Conservation (phyloP, 768 basidiomycete species). For the Boletus rufocinnamomeus region DNA sequence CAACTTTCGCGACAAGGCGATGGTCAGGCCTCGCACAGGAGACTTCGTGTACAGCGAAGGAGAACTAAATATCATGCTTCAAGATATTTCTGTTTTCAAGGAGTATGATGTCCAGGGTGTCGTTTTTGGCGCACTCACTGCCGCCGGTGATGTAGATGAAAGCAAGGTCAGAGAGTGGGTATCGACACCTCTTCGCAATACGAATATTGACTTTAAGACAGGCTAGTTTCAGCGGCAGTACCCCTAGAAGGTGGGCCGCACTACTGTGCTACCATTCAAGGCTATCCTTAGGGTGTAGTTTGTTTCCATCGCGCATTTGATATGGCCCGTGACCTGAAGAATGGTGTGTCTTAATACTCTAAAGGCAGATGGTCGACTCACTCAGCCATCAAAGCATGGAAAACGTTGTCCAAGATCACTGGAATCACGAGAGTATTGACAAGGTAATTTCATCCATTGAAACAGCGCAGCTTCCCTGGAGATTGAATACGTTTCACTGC, state of each 20-base stretch:
- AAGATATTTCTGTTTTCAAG: slow-evolving; percentile 68
- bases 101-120: slow-evolving; percentile 59
- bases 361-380: not conserved
- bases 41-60: slow-evolving; percentile 72
- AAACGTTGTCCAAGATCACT: slow-evolving; percentile 52
- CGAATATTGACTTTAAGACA: slow-evolving; percentile 25
- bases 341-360: slow-evolving; percentile 42
- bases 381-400: slow-evolving; percentile 26
- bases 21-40: slow-evolving; percentile 79
- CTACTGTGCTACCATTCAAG: not conserved
- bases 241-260: slow-evolving; percentile 59
- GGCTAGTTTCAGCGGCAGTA: slow-evolving; percentile 56
- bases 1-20: slow-evolving; percentile 47
- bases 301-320: slow-evolving; percentile 83
- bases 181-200: not conserved
- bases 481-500: slow-evolving; percentile 2
- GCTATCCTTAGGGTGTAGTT: slow-evolving; percentile 41
- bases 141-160: slow-evolving; percentile 60
- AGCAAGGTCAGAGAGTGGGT: slow-evolving; percentile 50
- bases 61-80: slow-evolving; percentile 73
- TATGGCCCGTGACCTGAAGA: slow-evolving; percentile 56
- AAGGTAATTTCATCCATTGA: slow-evolving; percentile 48
- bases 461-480: not conserved
- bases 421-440: slow-evolving; percentile 79
- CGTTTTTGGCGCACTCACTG: slow-evolving; percentile 63